Evolutionary conservation across 768 basidiomycete genomes (phyloP).

Genomic region (Glaciozyma antarctica): DNA sequence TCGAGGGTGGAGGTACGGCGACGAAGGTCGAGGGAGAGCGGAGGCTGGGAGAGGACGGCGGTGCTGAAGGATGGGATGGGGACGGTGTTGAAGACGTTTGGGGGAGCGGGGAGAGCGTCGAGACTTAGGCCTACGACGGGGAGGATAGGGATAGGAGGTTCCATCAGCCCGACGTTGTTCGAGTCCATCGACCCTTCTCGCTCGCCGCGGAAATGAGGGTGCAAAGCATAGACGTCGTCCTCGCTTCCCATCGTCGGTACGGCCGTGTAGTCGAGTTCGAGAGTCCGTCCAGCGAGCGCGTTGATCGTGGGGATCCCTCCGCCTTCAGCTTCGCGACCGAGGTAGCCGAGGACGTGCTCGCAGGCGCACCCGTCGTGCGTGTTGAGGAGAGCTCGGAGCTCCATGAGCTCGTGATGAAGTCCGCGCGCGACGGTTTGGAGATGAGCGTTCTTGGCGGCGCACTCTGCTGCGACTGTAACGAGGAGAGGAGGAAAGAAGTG

Average conservation of each 20-base stretch:
- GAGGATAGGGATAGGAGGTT: too few relatives aligned
- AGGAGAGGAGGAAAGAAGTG: not conserved
- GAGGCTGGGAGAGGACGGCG: too few relatives aligned
- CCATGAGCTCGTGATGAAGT: slow-evolving; percentile 21
- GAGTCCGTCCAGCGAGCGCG: slow-evolving; percentile 22
- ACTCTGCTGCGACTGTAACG: slow-evolving; percentile 17
- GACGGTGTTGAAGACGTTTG: too few relatives aligned
- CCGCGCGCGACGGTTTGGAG: slow-evolving; percentile 22
- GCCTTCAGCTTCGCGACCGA: slow-evolving; percentile 16
- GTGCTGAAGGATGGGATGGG: too few relatives aligned
- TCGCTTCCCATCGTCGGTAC: slow-evolving; percentile 20
- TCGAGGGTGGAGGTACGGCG: too few relatives aligned
- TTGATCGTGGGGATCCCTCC: slow-evolving; percentile 28
- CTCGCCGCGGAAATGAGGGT: not conserved
- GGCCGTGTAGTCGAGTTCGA: slow-evolving; percentile 25
- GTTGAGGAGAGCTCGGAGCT: slow-evolving; percentile 16
- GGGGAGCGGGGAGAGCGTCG: too few relatives aligned
- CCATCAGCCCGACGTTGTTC: too few relatives aligned
- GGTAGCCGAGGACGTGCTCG: slow-evolving; percentile 28
- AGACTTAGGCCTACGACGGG: too few relatives aligned
- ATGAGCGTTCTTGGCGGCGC: slow-evolving; percentile 18
- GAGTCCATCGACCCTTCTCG: not conserved
- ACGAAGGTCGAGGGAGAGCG: too few relatives aligned
- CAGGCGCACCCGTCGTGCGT: slow-evolving; percentile 21
- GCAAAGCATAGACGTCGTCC: slow-evolving; percentile 21